phyloP scores from a whole-genome alignment of 2,329 filamentous ascomycete genomes.

The Colletotrichum sp. region DNA sequence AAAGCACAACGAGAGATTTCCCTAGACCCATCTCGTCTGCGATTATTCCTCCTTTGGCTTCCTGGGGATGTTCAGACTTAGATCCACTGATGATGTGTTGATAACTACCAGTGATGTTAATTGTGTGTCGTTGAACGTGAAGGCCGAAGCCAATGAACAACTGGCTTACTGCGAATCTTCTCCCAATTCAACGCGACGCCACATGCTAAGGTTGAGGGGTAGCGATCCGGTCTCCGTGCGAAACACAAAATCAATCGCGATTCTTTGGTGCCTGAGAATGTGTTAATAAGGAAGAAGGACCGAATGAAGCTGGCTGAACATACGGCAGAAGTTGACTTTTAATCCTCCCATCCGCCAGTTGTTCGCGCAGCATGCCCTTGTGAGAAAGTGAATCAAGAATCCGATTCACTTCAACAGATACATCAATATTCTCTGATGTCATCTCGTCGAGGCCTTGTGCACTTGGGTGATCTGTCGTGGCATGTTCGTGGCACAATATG shows the following conservation, averaged over 20 bases:
- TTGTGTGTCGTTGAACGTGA: no score
- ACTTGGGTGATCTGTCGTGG: no score
- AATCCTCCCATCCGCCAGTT: not conserved
- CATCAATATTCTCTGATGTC: not conserved
- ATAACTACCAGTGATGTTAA: not conserved
- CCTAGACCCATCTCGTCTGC: not conserved
- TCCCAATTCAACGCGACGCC: not conserved
- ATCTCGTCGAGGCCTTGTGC: no score
- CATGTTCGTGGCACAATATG: not conserved
- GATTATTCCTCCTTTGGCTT: not conserved
- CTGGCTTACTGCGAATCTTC: not conserved
- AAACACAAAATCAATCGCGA: not conserved
- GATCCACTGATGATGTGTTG: not conserved
- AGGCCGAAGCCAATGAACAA: no score
- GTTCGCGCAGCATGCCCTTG: not conserved
- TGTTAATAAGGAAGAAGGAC: not conserved
- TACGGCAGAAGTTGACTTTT: not conserved
- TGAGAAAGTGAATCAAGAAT: not conserved
- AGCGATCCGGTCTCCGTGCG: not conserved
- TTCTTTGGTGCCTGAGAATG: not conserved
- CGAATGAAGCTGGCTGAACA: no score
- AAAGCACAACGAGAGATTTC: not conserved
- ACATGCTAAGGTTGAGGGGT: rapidly evolving
- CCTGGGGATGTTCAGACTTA: not conserved
- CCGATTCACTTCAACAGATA: not conserved